These are phyloP conservation scores for Tolypocladium inflatum DNA, from an alignment of 2,329 filamentous ascomycete genomes.

Conservation along the genomic window DNA sequence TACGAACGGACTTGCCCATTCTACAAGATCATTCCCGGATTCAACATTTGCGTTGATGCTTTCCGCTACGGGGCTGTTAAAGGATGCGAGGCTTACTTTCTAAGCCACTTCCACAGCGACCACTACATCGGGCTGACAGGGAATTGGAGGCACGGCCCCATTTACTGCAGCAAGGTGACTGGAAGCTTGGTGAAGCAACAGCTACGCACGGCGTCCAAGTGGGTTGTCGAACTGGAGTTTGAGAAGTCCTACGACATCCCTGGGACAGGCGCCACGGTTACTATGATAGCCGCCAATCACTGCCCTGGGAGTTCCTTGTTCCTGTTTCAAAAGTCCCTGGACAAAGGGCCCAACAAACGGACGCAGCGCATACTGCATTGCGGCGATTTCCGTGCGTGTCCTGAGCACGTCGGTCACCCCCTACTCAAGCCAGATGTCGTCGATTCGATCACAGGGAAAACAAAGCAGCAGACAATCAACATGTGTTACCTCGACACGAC, in stretches of 20 bases:
- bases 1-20: conserved; percentile 92
- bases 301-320: conserved; percentile 93
- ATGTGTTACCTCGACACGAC: conserved; percentile 96
- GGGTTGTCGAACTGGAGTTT: conserved; percentile 77
- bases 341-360: conserved; percentile 48
- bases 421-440: conserved; percentile 66
- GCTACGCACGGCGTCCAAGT: conserved; percentile 75
- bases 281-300: conserved; percentile 94
- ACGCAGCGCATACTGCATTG: conserved; percentile 83
- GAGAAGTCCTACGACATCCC: conserved; percentile 72
- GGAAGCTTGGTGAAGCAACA: conserved; percentile 83
- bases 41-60: conserved; percentile 89
- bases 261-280: conserved; percentile 73
- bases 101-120: conserved; percentile 97
- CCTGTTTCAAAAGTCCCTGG: conserved; percentile 72
- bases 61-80: conserved; percentile 92
- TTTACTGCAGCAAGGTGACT: conserved; percentile 92
- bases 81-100: conserved; percentile 87
- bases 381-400: conserved; percentile 89
- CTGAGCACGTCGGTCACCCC: conserved; percentile 73
- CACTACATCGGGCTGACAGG: conserved; percentile 89
- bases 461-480: conserved; percentile 78
- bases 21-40: conserved; percentile 94
- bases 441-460: conserved; percentile 61
- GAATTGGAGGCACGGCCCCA: conserved; percentile 85